Evolutionary conservation across 371 early-diverging fungal species (phyloP).

Genomic region (Mortierella sp.): DNA sequence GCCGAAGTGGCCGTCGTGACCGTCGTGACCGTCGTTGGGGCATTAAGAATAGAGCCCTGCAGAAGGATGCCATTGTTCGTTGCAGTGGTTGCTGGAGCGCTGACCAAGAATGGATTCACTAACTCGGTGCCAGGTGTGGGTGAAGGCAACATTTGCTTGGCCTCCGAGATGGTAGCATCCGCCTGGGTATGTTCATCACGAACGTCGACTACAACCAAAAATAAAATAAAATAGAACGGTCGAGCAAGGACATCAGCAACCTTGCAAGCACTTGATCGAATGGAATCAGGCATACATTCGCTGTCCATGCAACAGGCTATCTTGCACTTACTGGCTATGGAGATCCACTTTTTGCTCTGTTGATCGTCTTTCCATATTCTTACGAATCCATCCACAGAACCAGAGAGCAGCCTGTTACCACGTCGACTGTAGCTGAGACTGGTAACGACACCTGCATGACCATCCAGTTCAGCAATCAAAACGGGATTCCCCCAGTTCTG

Average conservation of each 20-base stretch:
- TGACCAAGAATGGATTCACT: slow-evolving; percentile 19
- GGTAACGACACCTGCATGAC: slow-evolving; percentile 79
- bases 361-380: slow-evolving; percentile 64
- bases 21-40: too few relatives aligned
- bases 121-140: slow-evolving; percentile 16
- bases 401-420: slow-evolving; percentile 79
- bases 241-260: too few relatives aligned
- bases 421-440: slow-evolving; percentile 80
- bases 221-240: not conserved
- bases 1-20: too few relatives aligned
- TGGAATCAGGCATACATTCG: too few relatives aligned
- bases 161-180: slow-evolving; percentile 47
- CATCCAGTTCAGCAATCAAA: slow-evolving; percentile 75
- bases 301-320: not conserved
- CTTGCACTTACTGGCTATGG: slow-evolving; percentile 43
- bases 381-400: slow-evolving; percentile 71
- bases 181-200: slow-evolving; percentile 46
- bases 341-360: slow-evolving; percentile 55
- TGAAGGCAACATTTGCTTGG: slow-evolving; percentile 42
- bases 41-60: too few relatives aligned
- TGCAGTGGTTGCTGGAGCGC: not conserved
- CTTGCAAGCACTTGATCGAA: too few relatives aligned
- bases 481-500: slow-evolving; percentile 64
- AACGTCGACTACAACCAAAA: slow-evolving; percentile 30
- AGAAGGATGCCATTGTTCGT: too few relatives aligned